Conservation (phyloP, 139 green algal genomes). For the Chlamydomonas urium region DNA sequence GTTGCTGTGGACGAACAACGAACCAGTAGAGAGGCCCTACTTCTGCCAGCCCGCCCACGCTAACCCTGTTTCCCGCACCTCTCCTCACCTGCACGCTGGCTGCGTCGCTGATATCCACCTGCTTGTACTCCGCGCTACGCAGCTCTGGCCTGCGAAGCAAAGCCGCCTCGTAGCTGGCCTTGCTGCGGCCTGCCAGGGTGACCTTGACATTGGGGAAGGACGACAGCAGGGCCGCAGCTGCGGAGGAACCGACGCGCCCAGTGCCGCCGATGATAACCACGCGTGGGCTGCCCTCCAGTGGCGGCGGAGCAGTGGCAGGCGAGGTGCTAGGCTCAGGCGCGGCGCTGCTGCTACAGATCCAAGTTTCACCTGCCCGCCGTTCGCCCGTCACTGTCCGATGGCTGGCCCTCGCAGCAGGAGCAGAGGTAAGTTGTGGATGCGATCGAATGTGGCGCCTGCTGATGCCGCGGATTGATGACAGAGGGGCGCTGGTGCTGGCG, state of each 20-base stretch:
- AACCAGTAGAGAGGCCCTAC: background rate
- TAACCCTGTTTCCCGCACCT: background rate
- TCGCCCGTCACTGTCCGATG: too few relatives aligned
- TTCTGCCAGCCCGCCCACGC: background rate
- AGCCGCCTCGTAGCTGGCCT: constrained; percentile 43
- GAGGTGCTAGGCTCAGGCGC: too few relatives aligned
- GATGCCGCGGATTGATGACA: too few relatives aligned
- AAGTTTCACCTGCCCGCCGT: too few relatives aligned
- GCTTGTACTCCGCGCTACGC: constrained; percentile 30
- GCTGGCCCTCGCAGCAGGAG: too few relatives aligned
- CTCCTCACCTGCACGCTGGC: constrained; percentile 46
- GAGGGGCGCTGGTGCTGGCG: too few relatives aligned
- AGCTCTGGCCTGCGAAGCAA: constrained; percentile 56
- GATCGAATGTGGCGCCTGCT: too few relatives aligned
- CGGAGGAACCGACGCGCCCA: constrained; percentile 76
- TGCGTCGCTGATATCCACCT: constrained; percentile 46
- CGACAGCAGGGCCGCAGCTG: constrained; percentile 64
- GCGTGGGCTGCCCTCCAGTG: too few relatives aligned
- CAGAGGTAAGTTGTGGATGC: too few relatives aligned
- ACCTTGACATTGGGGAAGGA: constrained; percentile 48
- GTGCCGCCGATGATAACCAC: constrained; percentile 73
- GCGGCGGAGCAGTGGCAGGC: too few relatives aligned
- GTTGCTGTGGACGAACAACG: background rate
- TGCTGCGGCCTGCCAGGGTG: constrained; percentile 46
- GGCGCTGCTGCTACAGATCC: too few relatives aligned